A percentile compares a stretch with the other conserved stretches of the same genome.
These are phyloP conservation scores for Emericellopsis cladophorae DNA, from an alignment of 2,329 filamentous ascomycete species.

Conservation along the genomic window DNA sequence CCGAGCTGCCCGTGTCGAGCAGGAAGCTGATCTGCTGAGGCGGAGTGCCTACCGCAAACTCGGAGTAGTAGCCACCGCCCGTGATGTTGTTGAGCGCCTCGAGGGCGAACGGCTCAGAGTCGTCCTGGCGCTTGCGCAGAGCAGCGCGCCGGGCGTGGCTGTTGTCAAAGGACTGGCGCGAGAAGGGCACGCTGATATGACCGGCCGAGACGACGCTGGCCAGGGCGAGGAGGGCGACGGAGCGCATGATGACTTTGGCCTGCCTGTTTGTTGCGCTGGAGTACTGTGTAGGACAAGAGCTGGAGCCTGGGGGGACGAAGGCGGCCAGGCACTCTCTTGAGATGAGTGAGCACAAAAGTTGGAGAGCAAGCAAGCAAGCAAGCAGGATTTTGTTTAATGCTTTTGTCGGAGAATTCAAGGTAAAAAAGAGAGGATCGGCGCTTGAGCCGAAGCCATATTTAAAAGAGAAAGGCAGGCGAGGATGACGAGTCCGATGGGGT, in stretches of 20 bases:
- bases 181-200: constrained; percentile 8
- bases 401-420: too few relatives aligned
- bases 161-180: constrained; percentile 3
- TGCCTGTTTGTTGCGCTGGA: too few relatives aligned
- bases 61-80: constrained; percentile 42
- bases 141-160: constrained; percentile 1
- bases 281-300: too few relatives aligned
- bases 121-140: constrained; percentile 9
- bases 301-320: too few relatives aligned
- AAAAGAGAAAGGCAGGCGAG: too few relatives aligned
- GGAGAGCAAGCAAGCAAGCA: too few relatives aligned
- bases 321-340: too few relatives aligned
- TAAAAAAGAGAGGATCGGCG: too few relatives aligned
- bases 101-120: constrained; percentile 16
- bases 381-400: too few relatives aligned
- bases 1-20: constrained; percentile 51
- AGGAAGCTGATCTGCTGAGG: constrained; percentile 39
- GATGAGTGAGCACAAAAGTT: too few relatives aligned
- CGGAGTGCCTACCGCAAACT: constrained; percentile 46
- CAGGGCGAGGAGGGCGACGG: constrained; percentile 3
- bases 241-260: not conserved
- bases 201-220: constrained; percentile 6
- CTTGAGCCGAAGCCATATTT: too few relatives aligned
- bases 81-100: constrained; percentile 37
- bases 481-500: too few relatives aligned